Percentiles rank a stretch among this genome's conserved stretches.
These are phyloP conservation scores for Vitis hybrid DNA, from an alignment of 177 flowering plant species.

Conservation along the genomic window DNA sequence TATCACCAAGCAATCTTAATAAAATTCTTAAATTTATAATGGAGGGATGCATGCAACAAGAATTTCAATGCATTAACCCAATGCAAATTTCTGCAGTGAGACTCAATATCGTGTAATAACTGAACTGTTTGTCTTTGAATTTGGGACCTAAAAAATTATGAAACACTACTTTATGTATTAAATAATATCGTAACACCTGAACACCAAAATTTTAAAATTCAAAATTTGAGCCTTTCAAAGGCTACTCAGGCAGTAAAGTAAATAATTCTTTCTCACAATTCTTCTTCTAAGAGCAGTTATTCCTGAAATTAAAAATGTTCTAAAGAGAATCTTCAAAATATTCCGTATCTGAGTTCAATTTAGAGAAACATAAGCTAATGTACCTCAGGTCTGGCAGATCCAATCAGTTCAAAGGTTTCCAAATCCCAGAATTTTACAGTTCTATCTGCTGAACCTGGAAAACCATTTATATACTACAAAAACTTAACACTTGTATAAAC, in stretches of 20 bases:
- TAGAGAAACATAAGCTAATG: not conserved
- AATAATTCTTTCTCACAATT: not conserved
- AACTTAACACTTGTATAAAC: not conserved
- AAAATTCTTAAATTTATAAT: too few relatives aligned
- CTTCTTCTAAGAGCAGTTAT: not conserved
- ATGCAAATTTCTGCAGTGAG: too few relatives aligned
- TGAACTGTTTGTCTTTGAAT: too few relatives aligned
- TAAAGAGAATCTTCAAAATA: not conserved
- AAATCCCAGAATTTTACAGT: slow-evolving; percentile 97
- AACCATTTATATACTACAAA: slow-evolving; percentile 6
- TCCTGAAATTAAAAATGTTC: not conserved
- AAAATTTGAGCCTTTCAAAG: not conserved
- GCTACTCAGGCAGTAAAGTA: not conserved
- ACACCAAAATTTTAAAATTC: too few relatives aligned
- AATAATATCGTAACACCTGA: too few relatives aligned
- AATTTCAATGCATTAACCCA: too few relatives aligned
- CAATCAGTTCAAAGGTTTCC: slow-evolving; percentile 96
- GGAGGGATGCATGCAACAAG: too few relatives aligned
- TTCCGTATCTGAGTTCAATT: not conserved
- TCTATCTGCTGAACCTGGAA: slow-evolving; percentile 89
- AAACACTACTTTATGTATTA: too few relatives aligned
- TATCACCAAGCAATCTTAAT: too few relatives aligned
- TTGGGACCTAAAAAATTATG: too few relatives aligned
- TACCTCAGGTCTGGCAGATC: slow-evolving; percentile 93
- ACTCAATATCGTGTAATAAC: too few relatives aligned